These are phyloP conservation scores for Phytophthora hibernalis DNA, from an alignment of 352 stramenopile species.

Conservation along the genomic window DNA sequence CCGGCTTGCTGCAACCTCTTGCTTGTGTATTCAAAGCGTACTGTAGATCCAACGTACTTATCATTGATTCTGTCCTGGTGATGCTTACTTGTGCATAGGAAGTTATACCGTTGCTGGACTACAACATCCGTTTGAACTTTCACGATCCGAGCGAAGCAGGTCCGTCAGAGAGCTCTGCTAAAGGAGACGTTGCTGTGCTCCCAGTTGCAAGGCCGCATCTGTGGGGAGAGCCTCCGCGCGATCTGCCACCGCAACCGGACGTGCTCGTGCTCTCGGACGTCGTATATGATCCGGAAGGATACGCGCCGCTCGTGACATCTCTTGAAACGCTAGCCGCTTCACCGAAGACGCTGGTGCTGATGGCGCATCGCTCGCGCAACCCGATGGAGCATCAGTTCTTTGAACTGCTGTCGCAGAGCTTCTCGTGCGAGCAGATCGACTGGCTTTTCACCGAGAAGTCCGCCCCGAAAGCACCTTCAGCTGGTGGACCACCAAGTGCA, in stretches of 20 bases:
- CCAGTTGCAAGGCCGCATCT: constrained; percentile 50
- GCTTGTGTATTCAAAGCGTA: constrained; percentile 7
- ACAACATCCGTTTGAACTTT: constrained; percentile 83
- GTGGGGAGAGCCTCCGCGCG: constrained; percentile 57
- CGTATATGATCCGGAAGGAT: constrained; percentile 83
- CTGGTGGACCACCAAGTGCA: constrained; percentile 21
- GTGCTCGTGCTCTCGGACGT: constrained; percentile 83
- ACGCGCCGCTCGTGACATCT: constrained; percentile 68
- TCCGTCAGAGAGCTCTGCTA: constrained; percentile 16
- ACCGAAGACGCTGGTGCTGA: constrained; percentile 59
- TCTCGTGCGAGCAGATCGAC: constrained; percentile 56
- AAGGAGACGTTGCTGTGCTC: constrained; percentile 19
- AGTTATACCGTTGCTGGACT: constrained; percentile 74
- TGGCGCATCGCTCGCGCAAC: constrained; percentile 82
- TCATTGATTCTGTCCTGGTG: constrained; percentile 24
- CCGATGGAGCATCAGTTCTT: constrained; percentile 88
- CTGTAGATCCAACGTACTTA: constrained; percentile 17
- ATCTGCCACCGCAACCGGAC: constrained; percentile 55
- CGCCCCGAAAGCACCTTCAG: constrained; percentile 18
- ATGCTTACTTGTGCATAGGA: constrained; percentile 41
- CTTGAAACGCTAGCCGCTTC: constrained; percentile 49
- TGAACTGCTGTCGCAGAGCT: constrained; percentile 53
- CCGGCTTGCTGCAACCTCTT: constrained; percentile 17
- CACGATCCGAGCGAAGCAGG: constrained; percentile 2
- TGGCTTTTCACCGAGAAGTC: constrained; percentile 42